Evolutionary conservation across 108 stramenopile genomes (phyloP).

Genomic region (Epipyxis sp.): DNA sequence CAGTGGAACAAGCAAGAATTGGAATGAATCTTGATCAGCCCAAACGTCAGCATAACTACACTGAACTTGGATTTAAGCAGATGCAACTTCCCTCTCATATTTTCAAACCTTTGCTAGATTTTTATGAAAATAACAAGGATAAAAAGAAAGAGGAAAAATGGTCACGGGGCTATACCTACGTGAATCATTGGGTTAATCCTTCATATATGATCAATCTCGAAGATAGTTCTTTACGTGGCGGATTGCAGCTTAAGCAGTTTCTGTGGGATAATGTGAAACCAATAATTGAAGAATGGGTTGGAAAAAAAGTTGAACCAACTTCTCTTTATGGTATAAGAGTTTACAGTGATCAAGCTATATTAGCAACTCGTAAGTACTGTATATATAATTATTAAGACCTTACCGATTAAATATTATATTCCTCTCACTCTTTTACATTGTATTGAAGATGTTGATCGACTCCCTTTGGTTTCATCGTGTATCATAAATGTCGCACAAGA

Average conservation of each 20-base stretch:
- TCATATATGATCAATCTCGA: constrained; percentile 23
- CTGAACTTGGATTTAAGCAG: constrained; percentile 18
- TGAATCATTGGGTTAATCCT: constrained; percentile 10
- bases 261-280: constrained; percentile 40
- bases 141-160: constrained; percentile 13
- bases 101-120: not conserved
- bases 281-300: constrained; percentile 72
- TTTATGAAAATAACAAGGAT: constrained; percentile 21
- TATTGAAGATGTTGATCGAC: constrained; percentile 22
- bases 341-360: constrained; percentile 65
- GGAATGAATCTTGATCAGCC: constrained; percentile 11
- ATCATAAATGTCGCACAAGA: constrained; percentile 75
- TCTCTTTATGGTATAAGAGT: constrained; percentile 80
- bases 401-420: not conserved
- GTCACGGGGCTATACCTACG: constrained; percentile 9
- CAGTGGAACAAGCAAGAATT: not conserved
- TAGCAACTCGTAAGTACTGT: constrained; percentile 68
- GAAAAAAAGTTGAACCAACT: constrained; percentile 63
- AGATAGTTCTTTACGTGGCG: not conserved
- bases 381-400: too few relatives aligned
- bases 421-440: not conserved
- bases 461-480: constrained; percentile 22
- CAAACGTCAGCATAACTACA: constrained; percentile 18
- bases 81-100: not conserved
- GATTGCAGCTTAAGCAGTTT: not conserved